Conservation (phyloP, 495 filamentous ascomycete genomes). For the Hypomontagnella monticulosa region DNA sequence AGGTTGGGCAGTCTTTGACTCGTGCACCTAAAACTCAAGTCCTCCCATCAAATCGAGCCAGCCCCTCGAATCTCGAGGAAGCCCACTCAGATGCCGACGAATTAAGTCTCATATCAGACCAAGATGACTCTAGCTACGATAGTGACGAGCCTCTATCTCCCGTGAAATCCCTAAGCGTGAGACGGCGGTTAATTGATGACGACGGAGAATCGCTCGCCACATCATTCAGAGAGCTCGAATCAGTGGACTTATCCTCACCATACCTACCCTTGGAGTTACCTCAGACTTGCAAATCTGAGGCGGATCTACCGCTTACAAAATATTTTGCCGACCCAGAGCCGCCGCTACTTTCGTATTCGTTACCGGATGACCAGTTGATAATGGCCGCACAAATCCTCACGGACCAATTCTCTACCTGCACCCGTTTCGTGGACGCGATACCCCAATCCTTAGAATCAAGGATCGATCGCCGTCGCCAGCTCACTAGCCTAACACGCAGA, state of each 20-base stretch:
- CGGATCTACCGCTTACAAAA: conserved; percentile 57
- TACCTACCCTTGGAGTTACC: conserved; percentile 53
- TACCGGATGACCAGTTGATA: conserved; percentile 62
- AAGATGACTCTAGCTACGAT: conserved; percentile 58
- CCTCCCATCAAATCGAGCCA: conserved; percentile 39
- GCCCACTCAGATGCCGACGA: conserved; percentile 57
- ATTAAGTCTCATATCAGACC: conserved; percentile 58
- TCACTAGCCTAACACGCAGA: conserved; percentile 51
- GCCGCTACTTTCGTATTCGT: conserved; percentile 49
- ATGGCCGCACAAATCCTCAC: conserved; percentile 69
- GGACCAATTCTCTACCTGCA: conserved; percentile 64
- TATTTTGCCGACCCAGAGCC: conserved; percentile 63
- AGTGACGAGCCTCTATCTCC: conserved; percentile 57
- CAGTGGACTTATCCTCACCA: conserved; percentile 48
- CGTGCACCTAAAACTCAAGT: conserved; percentile 42
- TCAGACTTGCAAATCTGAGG: conserved; percentile 51
- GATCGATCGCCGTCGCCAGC: conserved; percentile 46
- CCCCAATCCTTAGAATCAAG: conserved; percentile 31
- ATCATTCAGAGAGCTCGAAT: conserved; percentile 57
- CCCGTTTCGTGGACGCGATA: conserved; percentile 38
- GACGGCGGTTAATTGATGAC: conserved; percentile 52
- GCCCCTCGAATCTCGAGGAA: conserved; percentile 46
- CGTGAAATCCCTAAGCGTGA: conserved; percentile 51
- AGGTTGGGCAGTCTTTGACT: conserved; percentile 47
- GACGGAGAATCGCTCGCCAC: conserved; percentile 59